Evolutionary conservation across 2,329 filamentous ascomycete species (phyloP), one percentile per base, ranked within the genome.

Genomic region (Atkinsonella texensis): DNA sequence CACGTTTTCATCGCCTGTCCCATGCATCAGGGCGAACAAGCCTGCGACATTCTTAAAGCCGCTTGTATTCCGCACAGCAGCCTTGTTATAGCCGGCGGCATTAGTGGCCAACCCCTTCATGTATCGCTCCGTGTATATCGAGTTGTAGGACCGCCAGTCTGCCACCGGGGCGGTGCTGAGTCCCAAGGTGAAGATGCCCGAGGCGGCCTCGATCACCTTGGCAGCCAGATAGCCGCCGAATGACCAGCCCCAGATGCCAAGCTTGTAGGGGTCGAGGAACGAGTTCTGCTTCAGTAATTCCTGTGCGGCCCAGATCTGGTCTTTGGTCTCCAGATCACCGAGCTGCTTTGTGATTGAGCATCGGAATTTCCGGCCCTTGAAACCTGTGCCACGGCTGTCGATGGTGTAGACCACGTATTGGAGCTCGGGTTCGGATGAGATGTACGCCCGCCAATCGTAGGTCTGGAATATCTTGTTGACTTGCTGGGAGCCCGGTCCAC

Each of bases 141-240:
- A 77, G 63, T 87, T 82, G 64, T 87, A 87, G 68, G 86, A 80
- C 1, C 81, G 75, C 80, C 81, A 86, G 66, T 87, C 83, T 2
- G 73, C 74, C 0, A 86, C 81, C 0, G 83, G 83, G 0, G 83
- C 83, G 0, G 80, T 81, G 57, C 83, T 80, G 10, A 85, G 64
- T 0, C 74, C 83, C 8, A 82, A 74, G 0, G 78, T 75, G 63
- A 87, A 85, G 15, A 75, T 74, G 1, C 76, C 77, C 17, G 76
- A 77, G 62, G 80, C 70, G 0, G 72, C 69, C 60, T 87, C 83
- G 8, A 87, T 69, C 0, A 84, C 81, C 67, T 87, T 87, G 49
- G 79, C 69, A 0, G 79, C 74, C 1, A 87, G 71, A 58, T 83
- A 87, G 1, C 83, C 83, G 12, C 83, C 83, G 57, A 77, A 86